Evolutionary conservation across 768 basidiomycete genomes (phyloP).

Genomic region (Mycena olivaceomarginata): DNA sequence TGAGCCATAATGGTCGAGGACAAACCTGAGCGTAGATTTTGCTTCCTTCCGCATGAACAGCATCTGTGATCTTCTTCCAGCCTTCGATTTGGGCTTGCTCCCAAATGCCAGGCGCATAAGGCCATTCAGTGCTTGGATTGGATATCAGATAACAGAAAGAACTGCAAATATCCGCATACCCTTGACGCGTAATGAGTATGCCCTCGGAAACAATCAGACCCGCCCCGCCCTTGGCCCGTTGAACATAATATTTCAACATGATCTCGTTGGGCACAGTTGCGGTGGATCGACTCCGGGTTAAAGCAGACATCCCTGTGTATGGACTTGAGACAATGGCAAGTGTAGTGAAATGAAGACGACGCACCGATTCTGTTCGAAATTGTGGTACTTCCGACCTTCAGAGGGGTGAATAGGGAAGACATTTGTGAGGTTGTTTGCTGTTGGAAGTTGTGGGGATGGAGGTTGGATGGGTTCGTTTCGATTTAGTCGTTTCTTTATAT

Average conservation of each 20-base stretch:
- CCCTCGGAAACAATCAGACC: slow-evolving; percentile 60
- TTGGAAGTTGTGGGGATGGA: no score
- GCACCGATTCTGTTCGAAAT: slow-evolving; percentile 55
- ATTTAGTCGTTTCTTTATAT: no score
- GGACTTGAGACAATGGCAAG: neutral
- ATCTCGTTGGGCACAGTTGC: slow-evolving; percentile 57
- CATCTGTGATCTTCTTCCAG: slow-evolving; percentile 2
- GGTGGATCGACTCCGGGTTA: slow-evolving; percentile 60
- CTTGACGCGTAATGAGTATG: slow-evolving; percentile 54
- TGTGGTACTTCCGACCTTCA: slow-evolving; percentile 55
- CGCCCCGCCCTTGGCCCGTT: slow-evolving; percentile 59
- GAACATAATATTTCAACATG: slow-evolving; percentile 61
- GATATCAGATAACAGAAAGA: neutral
- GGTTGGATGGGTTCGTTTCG: no score
- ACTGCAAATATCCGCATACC: slow-evolving; percentile 40
- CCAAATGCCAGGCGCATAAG: neutral
- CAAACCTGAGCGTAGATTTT: slow-evolving; percentile 12
- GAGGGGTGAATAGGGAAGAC: slow-evolving; percentile 46
- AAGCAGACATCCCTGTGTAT: slow-evolving; percentile 51
- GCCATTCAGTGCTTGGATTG: neutral
- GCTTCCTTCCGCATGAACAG: neutral
- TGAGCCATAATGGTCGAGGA: neutral
- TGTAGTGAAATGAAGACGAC: neutral
- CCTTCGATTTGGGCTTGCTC: neutral
- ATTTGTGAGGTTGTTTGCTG: neutral